Evolutionary conservation across 1,284 basidiomycete genomes (phyloP), one percentile per base, ranked within the genome.

Genomic region (Sanguinoderma infundibulare): DNA sequence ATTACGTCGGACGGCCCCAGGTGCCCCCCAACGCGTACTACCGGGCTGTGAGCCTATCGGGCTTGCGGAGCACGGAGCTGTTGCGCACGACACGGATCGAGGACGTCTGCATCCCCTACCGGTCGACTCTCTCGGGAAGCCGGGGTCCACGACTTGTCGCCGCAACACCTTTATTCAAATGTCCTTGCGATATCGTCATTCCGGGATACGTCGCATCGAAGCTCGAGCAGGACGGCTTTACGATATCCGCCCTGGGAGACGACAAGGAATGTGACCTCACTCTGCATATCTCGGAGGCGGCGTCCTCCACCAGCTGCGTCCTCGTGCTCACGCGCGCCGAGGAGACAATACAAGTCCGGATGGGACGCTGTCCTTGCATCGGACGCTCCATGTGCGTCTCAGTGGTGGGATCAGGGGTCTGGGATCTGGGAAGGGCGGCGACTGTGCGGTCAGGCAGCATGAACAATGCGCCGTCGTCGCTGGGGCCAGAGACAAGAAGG

Each of bases 1-100:
- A 66, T 44, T 66, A 64, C 60, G 49, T 66, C 30, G 62, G 62
- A 22, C 55, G 62, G 4, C 60, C 62, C 1, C 60, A 62, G 38
- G 52, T 59, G 10, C 56, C 62, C 1, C 65, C 60, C 26, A 58
- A 64, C 36, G 56, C 62, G 24, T 60, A 64, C 58, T 66, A 54
- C 39, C 65, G 60, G 8, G 51, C 58, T 2, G 62, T 66, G 7
- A 28, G 46, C 38, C 26, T 62, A 36, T 63, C 61, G 24, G 9
- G 36, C n/a, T 15, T 26, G n/a, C 57, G 55, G 12, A 24, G 52
- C 2, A n/a, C 24, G 15, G 30, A 56, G 34, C 17, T 59, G 7
- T 34, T 54, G n/a, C 28, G 8, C 28, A 32, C 4, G 44, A 38
- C 49, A 14, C 51, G 50, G 15, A 17, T 55, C 36, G 28, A 28